These are phyloP conservation scores for Puccinia sorghi DNA, from an alignment of 1,284 basidiomycete species.

Conservation along the genomic window DNA sequence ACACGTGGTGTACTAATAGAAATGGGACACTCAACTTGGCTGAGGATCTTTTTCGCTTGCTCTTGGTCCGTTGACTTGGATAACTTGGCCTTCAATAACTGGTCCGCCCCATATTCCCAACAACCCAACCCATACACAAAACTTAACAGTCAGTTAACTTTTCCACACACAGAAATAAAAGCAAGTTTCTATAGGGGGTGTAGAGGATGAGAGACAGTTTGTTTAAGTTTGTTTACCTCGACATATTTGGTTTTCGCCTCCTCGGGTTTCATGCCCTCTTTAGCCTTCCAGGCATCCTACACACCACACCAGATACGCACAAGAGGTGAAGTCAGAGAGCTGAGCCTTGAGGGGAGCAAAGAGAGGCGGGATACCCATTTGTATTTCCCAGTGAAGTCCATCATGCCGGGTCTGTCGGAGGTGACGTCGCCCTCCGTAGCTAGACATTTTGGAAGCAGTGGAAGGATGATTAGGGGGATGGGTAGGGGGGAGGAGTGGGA, in stretches of 20 bases:
- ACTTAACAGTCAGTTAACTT: background rate
- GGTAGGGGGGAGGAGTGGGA: background rate
- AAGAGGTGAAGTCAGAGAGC: background rate
- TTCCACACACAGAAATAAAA: background rate
- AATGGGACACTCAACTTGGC: constrained; percentile 16
- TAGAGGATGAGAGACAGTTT: background rate
- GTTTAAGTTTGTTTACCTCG: background rate
- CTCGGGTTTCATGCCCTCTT: constrained; percentile 26
- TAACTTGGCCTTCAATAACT: constrained; percentile 35
- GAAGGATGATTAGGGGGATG: background rate
- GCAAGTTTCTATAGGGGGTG: background rate
- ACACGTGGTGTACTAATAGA: background rate
- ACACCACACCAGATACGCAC: background rate
- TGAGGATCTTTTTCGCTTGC: constrained; percentile 32
- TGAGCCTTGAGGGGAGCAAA: background rate
- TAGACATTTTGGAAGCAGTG: background rate
- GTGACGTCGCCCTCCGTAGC: constrained; percentile 46
- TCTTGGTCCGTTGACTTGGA: constrained; percentile 13
- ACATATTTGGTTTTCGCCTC: constrained; percentile 39
- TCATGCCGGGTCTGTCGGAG: constrained; percentile 30
- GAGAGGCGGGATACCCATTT: constrained; percentile 31
- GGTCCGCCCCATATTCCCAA: background rate
- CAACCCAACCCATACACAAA: no score
- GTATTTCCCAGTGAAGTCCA: constrained; percentile 28
- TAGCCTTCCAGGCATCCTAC: constrained; percentile 44